A percentile compares a stretch with the other conserved stretches of the same genome.
Evolutionary conservation across 2,329 filamentous ascomycete species (phyloP).

Genomic region (Endocalyx cinctus): DNA sequence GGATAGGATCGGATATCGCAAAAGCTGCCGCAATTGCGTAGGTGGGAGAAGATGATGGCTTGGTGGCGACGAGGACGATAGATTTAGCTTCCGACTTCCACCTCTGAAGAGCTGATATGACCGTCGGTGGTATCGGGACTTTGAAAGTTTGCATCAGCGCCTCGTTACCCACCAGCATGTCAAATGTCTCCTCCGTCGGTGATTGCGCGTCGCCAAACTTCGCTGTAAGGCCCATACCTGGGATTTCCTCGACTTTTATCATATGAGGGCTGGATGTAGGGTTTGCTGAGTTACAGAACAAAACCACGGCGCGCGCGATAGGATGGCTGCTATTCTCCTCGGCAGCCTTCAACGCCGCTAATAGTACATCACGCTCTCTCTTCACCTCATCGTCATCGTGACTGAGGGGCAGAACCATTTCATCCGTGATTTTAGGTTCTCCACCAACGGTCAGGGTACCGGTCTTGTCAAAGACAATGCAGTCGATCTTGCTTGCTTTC

Average conservation of each 20-base stretch:
- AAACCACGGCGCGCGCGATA: constrained; percentile 64
- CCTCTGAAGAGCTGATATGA: constrained; percentile 35
- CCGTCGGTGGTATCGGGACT: constrained; percentile 33
- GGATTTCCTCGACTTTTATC: constrained; percentile 56
- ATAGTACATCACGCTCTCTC: constrained; percentile 27
- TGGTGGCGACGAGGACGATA: constrained; percentile 53
- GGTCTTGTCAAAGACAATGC: constrained; percentile 85
- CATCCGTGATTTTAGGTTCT: constrained; percentile 64
- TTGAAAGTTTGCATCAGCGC: constrained; percentile 53
- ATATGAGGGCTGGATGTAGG: no score
- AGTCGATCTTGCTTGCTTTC: constrained; percentile 72
- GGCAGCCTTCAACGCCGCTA: constrained; percentile 54
- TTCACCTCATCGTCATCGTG: constrained; percentile 13
- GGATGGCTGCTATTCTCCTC: constrained; percentile 74
- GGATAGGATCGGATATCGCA: constrained; percentile 76
- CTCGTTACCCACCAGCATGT: constrained; percentile 69
- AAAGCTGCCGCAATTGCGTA: constrained; percentile 61
- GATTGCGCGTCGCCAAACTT: constrained; percentile 46
- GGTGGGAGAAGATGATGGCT: constrained; percentile 9
- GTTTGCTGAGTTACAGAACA: constrained; percentile 47
- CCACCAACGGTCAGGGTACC: constrained; percentile 74
- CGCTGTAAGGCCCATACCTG: constrained; percentile 67
- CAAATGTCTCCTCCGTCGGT: constrained; percentile 29
- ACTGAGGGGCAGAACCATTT: constrained; percentile 33
- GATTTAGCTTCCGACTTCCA: constrained; percentile 65